Conservation (phyloP, 2,329 filamentous ascomycete genomes). For the Aspergillus fumigatus region DNA sequence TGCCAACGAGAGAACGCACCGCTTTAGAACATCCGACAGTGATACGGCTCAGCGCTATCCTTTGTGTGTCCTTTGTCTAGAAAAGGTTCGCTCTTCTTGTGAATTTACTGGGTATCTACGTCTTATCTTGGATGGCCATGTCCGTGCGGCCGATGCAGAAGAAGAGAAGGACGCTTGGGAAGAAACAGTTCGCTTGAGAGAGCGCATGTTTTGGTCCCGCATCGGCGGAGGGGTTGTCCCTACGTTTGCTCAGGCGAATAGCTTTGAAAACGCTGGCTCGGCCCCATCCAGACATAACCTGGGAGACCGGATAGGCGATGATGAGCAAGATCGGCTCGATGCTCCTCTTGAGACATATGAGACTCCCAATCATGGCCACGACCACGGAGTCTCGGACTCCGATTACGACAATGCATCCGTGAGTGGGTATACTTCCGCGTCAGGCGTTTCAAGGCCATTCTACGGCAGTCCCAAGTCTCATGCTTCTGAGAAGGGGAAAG, state of each 20-base stretch:
- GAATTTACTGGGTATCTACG: constrained; percentile 89
- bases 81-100: constrained; percentile 78
- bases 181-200: constrained; percentile 80
- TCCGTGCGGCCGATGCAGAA: constrained; percentile 76
- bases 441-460: neutral
- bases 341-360: constrained; percentile 2
- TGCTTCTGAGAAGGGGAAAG: neutral
- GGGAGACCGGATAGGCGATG: neutral
- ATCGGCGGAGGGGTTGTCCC: constrained; percentile 89
- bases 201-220: constrained; percentile 96
- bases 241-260: constrained; percentile 37
- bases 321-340: neutral
- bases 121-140: constrained; percentile 88
- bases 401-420: constrained; percentile 1
- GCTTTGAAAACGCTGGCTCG: constrained; percentile 14
- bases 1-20: constrained; percentile 70
- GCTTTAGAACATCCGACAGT: constrained; percentile 82
- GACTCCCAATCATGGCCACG: constrained; percentile 6
- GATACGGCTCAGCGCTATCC: constrained; percentile 86
- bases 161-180: constrained; percentile 90
- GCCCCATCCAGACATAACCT: neutral
- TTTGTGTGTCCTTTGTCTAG: constrained; percentile 82
- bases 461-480: neutral
- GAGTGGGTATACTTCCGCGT: neutral
- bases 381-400: neutral